These are phyloP conservation scores for Aspergillus biplanus DNA, from an alignment of 495 filamentous ascomycete species.

Conservation along the genomic window DNA sequence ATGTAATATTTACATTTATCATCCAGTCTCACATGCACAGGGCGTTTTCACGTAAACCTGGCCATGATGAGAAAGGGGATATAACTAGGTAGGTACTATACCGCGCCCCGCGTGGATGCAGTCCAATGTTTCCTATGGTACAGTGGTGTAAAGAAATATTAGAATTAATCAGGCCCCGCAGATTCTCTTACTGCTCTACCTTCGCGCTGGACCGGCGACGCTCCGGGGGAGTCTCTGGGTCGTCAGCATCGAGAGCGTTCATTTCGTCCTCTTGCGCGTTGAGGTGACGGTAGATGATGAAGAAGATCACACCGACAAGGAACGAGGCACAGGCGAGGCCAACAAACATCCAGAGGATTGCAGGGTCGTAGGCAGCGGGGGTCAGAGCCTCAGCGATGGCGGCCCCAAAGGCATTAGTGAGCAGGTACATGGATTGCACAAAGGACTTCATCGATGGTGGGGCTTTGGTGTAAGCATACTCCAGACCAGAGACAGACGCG, in stretches of 20 bases:
- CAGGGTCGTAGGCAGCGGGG: slow-evolving; percentile 69
- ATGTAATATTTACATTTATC: not conserved
- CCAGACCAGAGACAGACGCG: slow-evolving; percentile 68
- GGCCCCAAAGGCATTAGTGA: slow-evolving; percentile 71
- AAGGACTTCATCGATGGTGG: slow-evolving; percentile 83
- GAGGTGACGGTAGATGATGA: slow-evolving; percentile 42
- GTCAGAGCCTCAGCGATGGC: slow-evolving; percentile 74
- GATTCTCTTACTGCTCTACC: not conserved
- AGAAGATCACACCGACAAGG: slow-evolving; percentile 51
- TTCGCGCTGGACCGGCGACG: not conserved
- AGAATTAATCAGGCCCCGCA: not conserved
- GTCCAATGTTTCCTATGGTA: not conserved
- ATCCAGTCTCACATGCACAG: not conserved
- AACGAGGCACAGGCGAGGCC: slow-evolving; percentile 57
- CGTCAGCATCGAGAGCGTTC: slow-evolving; percentile 48
- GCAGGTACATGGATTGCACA: slow-evolving; percentile 72
- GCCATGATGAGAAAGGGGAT: not conserved
- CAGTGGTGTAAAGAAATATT: not conserved
- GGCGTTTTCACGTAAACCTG: no score
- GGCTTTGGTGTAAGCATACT: slow-evolving; percentile 85
- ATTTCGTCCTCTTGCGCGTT: slow-evolving; percentile 51
- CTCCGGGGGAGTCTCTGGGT: slow-evolving; percentile 21
- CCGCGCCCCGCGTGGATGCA: slow-evolving; percentile 1
- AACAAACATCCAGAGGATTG: slow-evolving; percentile 70
- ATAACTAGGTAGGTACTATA: not conserved